Evolutionary conservation across 306 rosid species (phyloP), one percentile per base, ranked within the genome.

Genomic region (Gillenia trifoliata): DNA sequence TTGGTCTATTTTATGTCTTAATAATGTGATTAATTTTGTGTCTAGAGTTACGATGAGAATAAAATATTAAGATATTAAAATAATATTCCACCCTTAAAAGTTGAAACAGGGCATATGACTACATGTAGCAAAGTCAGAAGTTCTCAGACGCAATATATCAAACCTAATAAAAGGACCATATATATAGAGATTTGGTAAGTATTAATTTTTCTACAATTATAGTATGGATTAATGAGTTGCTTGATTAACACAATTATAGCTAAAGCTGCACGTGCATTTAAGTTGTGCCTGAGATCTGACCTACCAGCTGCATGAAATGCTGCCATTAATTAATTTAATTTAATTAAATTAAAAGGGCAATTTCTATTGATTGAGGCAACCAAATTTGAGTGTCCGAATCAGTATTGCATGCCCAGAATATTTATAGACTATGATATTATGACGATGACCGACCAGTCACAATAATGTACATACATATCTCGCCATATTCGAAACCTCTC

Each of bases 251-350:
- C 20, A 40, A 40, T 71, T 47, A 56, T 41, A 19, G 34, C 26
- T n/a, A 11, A 40, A 6, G 15, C 45, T 11, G 30, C 67, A 63
- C 22, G 66, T 8, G 49, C 78, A 72, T 66, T 74, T 20, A 60
- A 81, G 67, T 28, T 76, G 66, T 34, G 78, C 33, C 22, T 12
- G 7, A 65, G 70, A 72, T 79, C 68, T 65, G 77, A 81, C 75
- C 78, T n/a, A 72, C 71, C 81, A 59, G 20, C 31, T 59, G 9
- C 63, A 45, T 73, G 25, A 47, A 72, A 36, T 56, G 68, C 26
- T 66, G 20, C 68, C 12, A 19, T 26, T 43, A 41, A 11, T 20
- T 19, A 25, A 13, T 13, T 9, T 26, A 31, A 30, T 1, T 52
- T 22, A 54, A n/a, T 9, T 19, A 47, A n/a, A 10, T 8, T 22